Evolutionary conservation across 1,284 basidiomycete species (phyloP), one percentile per base, ranked within the genome.

Genomic region (Sporisorium reilianum): DNA sequence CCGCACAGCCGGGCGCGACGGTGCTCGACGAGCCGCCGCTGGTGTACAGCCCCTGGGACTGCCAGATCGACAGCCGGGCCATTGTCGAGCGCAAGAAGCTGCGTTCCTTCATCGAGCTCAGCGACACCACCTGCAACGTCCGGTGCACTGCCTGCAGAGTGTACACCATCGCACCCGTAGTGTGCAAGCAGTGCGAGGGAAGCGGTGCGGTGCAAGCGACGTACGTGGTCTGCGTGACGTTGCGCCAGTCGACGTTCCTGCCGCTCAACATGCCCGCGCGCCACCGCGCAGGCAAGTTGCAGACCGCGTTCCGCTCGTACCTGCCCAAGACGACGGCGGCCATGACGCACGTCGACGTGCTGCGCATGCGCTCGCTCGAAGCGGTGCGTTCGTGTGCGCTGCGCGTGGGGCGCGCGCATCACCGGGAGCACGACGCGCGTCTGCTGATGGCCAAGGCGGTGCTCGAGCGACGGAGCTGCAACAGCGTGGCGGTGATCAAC

Each of bases 311-410:
- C 11, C 86, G 85, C 1, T 91, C 91, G 70, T 90, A 90, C 1
- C 88, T 88, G 18, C 88, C 87, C 41, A 52, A 50, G 11, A 88
- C 86, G 55, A 89, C 88, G 0, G 89, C 88, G 14, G 92, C 90
- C 64, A 93, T 92, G 66, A 93, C 92, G 40, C 93, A 85, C 64
- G 93, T 90, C 69, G 92, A 88, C 11, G 93, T 86, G 10, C 85
- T 87, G 78, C 86, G 87, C 23, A 87, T 89, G 16, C 88, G 88
- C 2, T 86, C 60, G 5, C 92, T 93, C 42, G 94, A 83, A 28
- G 88, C 84, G 10, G 83, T 84, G 62, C 87, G 88, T 6, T 59
- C 66, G 23, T 69, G 66, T 25, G 68, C 94, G 86, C 18, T 89
- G 86, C 26, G 87, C 86, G 77, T 90, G 88, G 76, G 89, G 86